These are phyloP conservation scores for Mortierella sp. DNA, from an alignment of 371 early-diverging fungal genomes.

Conservation along the genomic window DNA sequence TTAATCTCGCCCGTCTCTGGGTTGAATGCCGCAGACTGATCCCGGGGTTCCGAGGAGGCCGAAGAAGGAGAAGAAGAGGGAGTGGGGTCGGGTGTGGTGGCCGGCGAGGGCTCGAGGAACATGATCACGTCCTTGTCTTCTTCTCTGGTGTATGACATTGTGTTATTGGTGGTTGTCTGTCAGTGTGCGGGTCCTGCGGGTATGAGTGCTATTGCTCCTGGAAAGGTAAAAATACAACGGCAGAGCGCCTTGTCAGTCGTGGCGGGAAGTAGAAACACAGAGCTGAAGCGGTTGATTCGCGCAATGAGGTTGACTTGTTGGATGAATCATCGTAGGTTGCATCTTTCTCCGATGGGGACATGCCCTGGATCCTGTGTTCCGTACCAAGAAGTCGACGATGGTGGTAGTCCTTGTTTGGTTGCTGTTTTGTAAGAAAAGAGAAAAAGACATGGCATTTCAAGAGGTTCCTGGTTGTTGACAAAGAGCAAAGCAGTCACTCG, in stretches of 20 bases:
- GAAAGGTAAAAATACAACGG: not conserved
- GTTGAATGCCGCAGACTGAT: conserved; percentile 68
- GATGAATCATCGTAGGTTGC: no score
- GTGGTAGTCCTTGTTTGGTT: no score
- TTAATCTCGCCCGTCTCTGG: conserved; percentile 96
- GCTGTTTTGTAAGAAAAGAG: not conserved
- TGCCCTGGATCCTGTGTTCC: not conserved
- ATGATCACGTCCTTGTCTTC: conserved; percentile 69
- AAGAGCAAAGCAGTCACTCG: not conserved
- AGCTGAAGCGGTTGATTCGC: no score
- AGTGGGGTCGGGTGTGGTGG: conserved; percentile 18
- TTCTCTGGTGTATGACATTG: conserved; percentile 62
- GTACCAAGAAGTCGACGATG: not conserved
- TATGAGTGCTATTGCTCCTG: no score
- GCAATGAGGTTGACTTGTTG: no score
- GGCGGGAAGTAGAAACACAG: no score
- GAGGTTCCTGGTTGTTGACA: not conserved
- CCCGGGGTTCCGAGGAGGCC: conserved; percentile 22
- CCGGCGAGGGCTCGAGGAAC: conserved; percentile 60
- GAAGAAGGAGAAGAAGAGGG: conserved; percentile 2
- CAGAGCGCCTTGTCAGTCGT: not conserved
- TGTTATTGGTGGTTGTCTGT: not conserved
- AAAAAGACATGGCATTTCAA: not conserved
- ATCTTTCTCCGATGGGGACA: no score
- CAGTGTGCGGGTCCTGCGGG: not conserved